Evolutionary conservation across 2,329 filamentous ascomycete genomes (phyloP).

Genomic region (Trichoderma sp.): DNA sequence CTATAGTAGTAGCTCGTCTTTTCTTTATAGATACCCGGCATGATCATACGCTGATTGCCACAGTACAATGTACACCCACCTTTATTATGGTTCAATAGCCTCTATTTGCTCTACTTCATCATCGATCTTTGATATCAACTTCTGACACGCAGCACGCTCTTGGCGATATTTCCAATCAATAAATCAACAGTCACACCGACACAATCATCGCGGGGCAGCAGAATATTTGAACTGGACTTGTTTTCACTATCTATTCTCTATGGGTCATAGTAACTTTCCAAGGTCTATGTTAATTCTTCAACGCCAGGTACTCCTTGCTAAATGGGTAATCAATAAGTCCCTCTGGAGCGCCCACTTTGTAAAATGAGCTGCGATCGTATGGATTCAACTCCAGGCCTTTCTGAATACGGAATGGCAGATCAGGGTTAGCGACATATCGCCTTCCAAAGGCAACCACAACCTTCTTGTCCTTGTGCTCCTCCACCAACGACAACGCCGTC

Average conservation of each 20-base stretch:
- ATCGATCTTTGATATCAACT: background rate
- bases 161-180: background rate
- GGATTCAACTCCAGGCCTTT: conserved; percentile 34
- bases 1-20: background rate
- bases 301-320: conserved; percentile 18
- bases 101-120: background rate
- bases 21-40: background rate
- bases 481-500: conserved; percentile 34
- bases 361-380: conserved; percentile 38
- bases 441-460: conserved; percentile 39
- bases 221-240: background rate
- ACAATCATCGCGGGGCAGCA: background rate
- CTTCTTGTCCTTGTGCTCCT: conserved; percentile 36
- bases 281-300: background rate
- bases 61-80: background rate
- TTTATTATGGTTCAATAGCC: background rate
- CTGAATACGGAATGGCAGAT: conserved; percentile 30
- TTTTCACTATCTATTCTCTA: background rate
- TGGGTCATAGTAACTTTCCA: background rate
- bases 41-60: background rate
- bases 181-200: background rate
- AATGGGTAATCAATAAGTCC: conserved; percentile 29
- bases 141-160: background rate
- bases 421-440: conserved; percentile 35
- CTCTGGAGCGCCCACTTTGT: conserved; percentile 33